Conservation (phyloP, 306 rosid species). For the Dalbergia cochinchinensis region DNA sequence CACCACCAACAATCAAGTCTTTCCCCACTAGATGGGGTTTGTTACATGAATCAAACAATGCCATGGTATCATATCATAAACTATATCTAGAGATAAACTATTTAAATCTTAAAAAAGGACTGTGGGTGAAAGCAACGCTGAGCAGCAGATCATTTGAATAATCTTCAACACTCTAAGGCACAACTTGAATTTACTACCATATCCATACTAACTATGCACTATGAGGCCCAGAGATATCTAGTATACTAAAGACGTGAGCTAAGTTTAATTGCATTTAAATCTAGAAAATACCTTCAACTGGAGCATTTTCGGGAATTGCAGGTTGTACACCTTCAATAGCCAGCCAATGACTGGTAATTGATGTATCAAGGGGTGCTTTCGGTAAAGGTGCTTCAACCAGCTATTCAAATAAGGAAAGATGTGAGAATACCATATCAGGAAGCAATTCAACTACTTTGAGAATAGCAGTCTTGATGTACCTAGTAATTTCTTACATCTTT, state of each 20-base stretch:
- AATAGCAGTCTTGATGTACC: slow-evolving; percentile 42
- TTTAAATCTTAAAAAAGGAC: not conserved
- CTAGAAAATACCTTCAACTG: slow-evolving; percentile 64
- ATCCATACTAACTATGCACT: not conserved
- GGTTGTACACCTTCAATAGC: slow-evolving; percentile 97
- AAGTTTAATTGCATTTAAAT: slow-evolving; percentile 31
- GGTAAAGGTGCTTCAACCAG: slow-evolving; percentile 79
- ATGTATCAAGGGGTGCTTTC: slow-evolving; percentile 78
- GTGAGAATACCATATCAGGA: slow-evolving; percentile 24
- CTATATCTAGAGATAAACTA: not conserved
- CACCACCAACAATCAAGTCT: not conserved
- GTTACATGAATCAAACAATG: not conserved
- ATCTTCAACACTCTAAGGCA: slow-evolving; percentile 1
- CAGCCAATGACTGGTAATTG: slow-evolving; percentile 82
- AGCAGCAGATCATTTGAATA: slow-evolving; percentile 26
- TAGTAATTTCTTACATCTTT: slow-evolving; percentile 75
- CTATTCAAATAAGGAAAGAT: slow-evolving; percentile 53
- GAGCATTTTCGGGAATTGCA: slow-evolving; percentile 84
- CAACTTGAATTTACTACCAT: slow-evolving; percentile 2
- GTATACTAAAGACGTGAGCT: slow-evolving; percentile 24
- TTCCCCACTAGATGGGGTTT: not conserved
- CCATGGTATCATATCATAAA: not conserved
- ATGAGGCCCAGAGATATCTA: not conserved
- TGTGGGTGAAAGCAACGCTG: slow-evolving; percentile 14
- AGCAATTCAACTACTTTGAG: slow-evolving; percentile 34